Evolutionary conservation across 129 eudicot species (phyloP).

Genomic region (carrot (Daucus carota)): DH1_v3.0 NC_030388.2:28223501-28224000

Average conservation of each 20-base stretch:
- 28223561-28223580: background rate
- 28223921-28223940: no score
- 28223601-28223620: background rate
- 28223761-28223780: constrained; percentile 18
- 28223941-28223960: no score
- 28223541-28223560: background rate
- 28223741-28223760: background rate
- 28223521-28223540: background rate
- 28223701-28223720: no score
- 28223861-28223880: background rate
- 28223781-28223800: background rate
- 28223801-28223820: no score
- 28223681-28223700: no score
- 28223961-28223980: no score
- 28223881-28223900: background rate
- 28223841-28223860: background rate
- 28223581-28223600: background rate
- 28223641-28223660: no score
- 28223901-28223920: no score
- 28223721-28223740: background rate
- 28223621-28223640: background rate
- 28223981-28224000: no score
- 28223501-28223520: background rate
- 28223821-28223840: no score
- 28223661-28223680: no score